These are phyloP conservation scores for Erodium texanum DNA, from an alignment of 441 rosid species.

Conservation along the genomic window DNA sequence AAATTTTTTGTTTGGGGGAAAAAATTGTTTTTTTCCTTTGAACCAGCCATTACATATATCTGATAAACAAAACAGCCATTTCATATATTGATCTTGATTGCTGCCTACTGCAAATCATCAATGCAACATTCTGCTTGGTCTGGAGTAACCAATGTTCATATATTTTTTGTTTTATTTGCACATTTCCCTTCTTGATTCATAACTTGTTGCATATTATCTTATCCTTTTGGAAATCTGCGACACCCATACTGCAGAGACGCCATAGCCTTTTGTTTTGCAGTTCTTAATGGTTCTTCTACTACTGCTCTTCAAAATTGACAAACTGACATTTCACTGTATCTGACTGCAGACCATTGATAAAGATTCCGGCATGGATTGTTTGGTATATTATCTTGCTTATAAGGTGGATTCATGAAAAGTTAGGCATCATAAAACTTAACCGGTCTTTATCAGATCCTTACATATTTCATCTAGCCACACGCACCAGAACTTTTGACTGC, in stretches of 20 bases:
- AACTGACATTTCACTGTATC: constrained; percentile 19
- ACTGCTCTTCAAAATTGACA: neutral
- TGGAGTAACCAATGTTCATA: neutral
- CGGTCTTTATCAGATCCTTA: constrained; percentile 39
- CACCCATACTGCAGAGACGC: neutral
- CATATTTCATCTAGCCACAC: constrained; percentile 50
- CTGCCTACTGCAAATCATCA: neutral
- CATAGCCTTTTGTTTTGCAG: neutral
- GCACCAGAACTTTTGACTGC: constrained; percentile 74
- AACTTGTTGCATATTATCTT: neutral
- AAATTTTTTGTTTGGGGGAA: neutral
- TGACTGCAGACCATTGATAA: constrained; percentile 63
- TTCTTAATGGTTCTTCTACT: neutral
- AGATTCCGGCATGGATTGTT: constrained; percentile 46
- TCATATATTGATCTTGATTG: neutral
- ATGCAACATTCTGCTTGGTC: neutral
- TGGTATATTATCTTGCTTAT: constrained; percentile 34
- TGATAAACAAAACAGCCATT: neutral
- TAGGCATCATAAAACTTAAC: constrained; percentile 31
- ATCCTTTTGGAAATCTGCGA: neutral
- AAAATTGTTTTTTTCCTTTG: neutral
- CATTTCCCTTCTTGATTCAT: neutral
- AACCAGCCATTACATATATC: neutral
- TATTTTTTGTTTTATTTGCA: neutral
- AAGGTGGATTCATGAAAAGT: constrained; percentile 45